Conservation (phyloP, 2,329 filamentous ascomycete genomes). For the Pseudogymnoascus sp. region DNA sequence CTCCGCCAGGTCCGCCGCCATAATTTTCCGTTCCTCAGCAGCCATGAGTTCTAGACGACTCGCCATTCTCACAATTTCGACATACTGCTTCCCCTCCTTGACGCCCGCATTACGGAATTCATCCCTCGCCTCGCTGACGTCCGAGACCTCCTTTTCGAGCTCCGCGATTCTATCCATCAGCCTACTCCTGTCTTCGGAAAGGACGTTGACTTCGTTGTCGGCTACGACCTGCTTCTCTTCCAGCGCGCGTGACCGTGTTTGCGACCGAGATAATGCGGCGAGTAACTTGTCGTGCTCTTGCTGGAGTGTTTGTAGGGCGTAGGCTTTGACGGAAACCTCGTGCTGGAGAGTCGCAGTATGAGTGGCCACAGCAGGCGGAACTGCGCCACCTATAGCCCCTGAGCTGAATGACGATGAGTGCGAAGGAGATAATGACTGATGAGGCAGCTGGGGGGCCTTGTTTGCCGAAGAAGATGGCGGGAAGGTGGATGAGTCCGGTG, state of each 20-base stretch:
- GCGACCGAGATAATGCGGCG: conserved; percentile 44
- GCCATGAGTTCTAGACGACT: conserved; percentile 26
- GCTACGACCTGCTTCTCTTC: conserved; percentile 45
- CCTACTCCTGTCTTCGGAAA: conserved; percentile 44
- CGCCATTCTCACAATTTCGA: conserved; percentile 29
- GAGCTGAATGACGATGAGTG: conserved; percentile 14
- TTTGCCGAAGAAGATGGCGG: conserved; percentile 21
- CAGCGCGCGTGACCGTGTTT: conserved; percentile 42
- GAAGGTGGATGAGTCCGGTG: conserved; percentile 15
- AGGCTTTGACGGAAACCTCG: conserved; percentile 46
- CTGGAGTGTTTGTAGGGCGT: conserved; percentile 46
- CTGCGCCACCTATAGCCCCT: conserved; percentile 18
- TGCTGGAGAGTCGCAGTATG: conserved; percentile 39
- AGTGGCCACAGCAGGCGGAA: conserved; percentile 20
- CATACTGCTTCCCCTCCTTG: conserved; percentile 28
- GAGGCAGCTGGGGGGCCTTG: neutral
- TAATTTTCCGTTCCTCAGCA: conserved; percentile 51
- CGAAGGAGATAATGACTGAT: conserved; percentile 23
- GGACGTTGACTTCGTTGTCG: conserved; percentile 44
- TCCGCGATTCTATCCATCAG: conserved; percentile 39
- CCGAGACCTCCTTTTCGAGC: conserved; percentile 44
- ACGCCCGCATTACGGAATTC: conserved; percentile 32
- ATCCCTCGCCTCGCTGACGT: conserved; percentile 42
- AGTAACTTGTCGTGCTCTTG: conserved; percentile 48
- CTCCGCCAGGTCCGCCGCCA: neutral